Conservation (phyloP, 2,329 filamentous ascomycete genomes). For the Fusarium sp. region DNA sequence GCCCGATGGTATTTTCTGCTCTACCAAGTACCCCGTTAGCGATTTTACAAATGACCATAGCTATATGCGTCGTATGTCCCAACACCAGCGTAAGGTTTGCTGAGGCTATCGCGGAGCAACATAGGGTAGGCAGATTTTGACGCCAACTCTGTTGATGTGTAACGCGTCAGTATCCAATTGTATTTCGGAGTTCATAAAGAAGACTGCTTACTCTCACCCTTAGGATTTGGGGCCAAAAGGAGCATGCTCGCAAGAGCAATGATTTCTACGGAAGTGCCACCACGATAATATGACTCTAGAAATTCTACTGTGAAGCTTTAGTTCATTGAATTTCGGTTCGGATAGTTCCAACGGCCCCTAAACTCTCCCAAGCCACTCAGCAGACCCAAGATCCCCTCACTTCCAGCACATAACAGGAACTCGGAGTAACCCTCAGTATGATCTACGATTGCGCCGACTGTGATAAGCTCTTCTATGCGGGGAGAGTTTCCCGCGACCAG, state of each 20-base stretch:
- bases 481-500: constrained; percentile 44
- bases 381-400: background rate
- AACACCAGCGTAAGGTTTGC: too few species aligned
- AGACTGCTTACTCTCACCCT: background rate
- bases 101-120: too few species aligned
- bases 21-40: too few species aligned
- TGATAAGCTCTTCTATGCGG: constrained; percentile 41
- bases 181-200: background rate
- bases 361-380: background rate
- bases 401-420: background rate
- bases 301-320: background rate
- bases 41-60: too few species aligned
- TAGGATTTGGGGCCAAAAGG: background rate
- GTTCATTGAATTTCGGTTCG: background rate
- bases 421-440: constrained; percentile 10
- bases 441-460: constrained; percentile 48
- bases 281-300: background rate
- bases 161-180: too few species aligned
- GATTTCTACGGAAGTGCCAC: background rate
- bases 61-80: too few species aligned
- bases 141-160: too few species aligned
- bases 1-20: too few species aligned
- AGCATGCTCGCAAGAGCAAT: background rate
- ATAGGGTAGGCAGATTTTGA: too few species aligned
- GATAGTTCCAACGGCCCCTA: background rate